Percentiles rank a stretch among this genome's conserved stretches.
These are phyloP conservation scores for Ceratobasidium sp. DNA, from an alignment of 1,284 basidiomycete species.

Conservation along the genomic window DNA sequence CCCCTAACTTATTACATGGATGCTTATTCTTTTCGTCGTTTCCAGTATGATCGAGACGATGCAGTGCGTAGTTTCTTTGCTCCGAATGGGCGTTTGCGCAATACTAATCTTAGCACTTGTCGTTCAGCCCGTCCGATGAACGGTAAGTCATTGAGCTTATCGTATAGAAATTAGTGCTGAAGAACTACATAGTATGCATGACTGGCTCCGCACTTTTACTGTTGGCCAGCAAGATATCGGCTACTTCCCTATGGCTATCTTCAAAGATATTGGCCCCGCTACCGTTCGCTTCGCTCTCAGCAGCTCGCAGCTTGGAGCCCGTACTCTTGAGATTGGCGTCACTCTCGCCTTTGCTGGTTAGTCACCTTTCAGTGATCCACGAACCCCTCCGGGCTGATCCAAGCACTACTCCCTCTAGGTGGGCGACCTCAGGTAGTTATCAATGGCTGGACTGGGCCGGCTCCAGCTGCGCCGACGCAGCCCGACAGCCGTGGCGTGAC, in stretches of 20 bases:
- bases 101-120: neutral
- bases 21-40: neutral
- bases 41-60: constrained; percentile 64
- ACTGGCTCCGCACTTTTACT: constrained; percentile 61
- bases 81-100: neutral
- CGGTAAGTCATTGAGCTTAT: constrained; percentile 1
- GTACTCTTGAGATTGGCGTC: constrained; percentile 44
- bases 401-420: constrained; percentile 27
- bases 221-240: constrained; percentile 53
- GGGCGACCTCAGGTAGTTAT: constrained; percentile 46
- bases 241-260: constrained; percentile 60
- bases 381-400: neutral
- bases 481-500: constrained; percentile 47
- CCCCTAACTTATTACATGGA: neutral
- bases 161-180: neutral
- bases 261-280: constrained; percentile 54
- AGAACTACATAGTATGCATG: constrained; percentile 57
- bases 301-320: constrained; percentile 42
- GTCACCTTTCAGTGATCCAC: neutral
- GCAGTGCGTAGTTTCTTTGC: constrained; percentile 59
- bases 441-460: constrained; percentile 46
- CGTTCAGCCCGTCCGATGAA: constrained; percentile 22
- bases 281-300: constrained; percentile 45
- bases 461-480: constrained; percentile 45
- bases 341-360: constrained; percentile 43